Percentiles rank a stretch among this genome's conserved stretches.
Conservation (phyloP, 306 rosid species). For the Notholithocarpus densiflorus region DNA sequence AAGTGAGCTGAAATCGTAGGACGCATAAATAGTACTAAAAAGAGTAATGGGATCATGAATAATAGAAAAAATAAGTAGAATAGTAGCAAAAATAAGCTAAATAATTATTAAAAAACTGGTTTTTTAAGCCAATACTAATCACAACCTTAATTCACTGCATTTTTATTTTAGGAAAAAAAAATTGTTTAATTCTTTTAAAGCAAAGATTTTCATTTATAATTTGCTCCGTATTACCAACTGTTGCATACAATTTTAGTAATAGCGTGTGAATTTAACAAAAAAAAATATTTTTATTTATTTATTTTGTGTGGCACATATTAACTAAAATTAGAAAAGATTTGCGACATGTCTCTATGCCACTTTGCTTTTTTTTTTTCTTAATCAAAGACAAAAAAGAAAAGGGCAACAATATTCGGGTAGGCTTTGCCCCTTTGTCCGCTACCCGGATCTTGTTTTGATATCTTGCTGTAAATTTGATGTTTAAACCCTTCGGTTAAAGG, state of each 20-base stretch:
- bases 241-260: too few species aligned
- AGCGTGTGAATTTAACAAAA: too few species aligned
- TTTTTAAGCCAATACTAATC: too few species aligned
- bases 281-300: too few species aligned
- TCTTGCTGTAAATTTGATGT: not conserved
- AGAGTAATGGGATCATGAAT: rapidly evolving
- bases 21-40: rapidly evolving
- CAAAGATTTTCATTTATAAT: not conserved
- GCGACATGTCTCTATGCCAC: conserved; percentile 18
- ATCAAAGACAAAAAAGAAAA: not conserved
- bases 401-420: conserved; percentile 6
- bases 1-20: rapidly evolving
- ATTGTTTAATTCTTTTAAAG: not conserved
- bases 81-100: too few species aligned
- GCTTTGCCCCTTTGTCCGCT: conserved; percentile 5
- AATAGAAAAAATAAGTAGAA: rapidly evolving
- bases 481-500: conserved; percentile 3
- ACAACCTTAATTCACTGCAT: not conserved
- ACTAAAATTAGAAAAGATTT: conserved; percentile 9
- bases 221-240: rapidly evolving
- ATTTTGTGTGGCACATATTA: not conserved
- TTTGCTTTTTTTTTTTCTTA: conserved; percentile 17
- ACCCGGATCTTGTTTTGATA: conserved; percentile 14
- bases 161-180: not conserved
- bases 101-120: rapidly evolving